phyloP scores from a whole-genome alignment of 2,329 filamentous ascomycete species.

The Paramyrothecium sp. region DNA sequence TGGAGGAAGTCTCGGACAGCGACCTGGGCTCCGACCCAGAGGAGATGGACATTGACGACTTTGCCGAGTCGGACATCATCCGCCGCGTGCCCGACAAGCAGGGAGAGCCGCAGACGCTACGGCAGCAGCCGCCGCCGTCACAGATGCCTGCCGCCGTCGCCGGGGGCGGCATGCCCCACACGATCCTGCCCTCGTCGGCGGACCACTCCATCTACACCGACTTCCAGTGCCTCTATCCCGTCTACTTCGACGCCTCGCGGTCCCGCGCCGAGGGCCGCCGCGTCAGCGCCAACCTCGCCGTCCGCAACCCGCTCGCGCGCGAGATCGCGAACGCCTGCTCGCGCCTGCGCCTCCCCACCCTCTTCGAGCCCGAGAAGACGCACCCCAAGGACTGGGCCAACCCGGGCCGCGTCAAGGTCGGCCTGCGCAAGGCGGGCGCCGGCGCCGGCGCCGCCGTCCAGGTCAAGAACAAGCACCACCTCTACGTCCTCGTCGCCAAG shows the following conservation, averaged over 20 bases:
- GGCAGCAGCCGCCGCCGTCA: constrained; percentile 17
- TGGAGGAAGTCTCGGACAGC: constrained; percentile 90
- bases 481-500: constrained; percentile 76
- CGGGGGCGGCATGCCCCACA: constrained; percentile 25
- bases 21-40: constrained; percentile 81
- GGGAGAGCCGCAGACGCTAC: constrained; percentile 17
- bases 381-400: constrained; percentile 99
- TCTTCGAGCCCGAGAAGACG: constrained; percentile 87
- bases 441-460: constrained; percentile 33
- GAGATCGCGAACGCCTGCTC: constrained; percentile 88
- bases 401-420: constrained; percentile 82
- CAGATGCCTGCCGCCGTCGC: constrained; percentile 28
- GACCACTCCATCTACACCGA: constrained; percentile 63
- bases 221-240: constrained; percentile 88
- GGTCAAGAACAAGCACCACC: constrained; percentile 79
- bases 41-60: constrained; percentile 76
- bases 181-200: constrained; percentile 30
- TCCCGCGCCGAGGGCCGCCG: constrained; percentile 78
- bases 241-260: constrained; percentile 86
- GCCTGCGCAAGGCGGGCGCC: constrained; percentile 54
- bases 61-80: constrained; percentile 56
- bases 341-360: constrained; percentile 65
- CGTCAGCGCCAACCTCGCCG: constrained; percentile 69
- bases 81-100: constrained; percentile 37
- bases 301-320: constrained; percentile 81